Evolutionary conservation across 208 protist species (phyloP).

Genomic region (Trypanosoma theileri): DNA sequence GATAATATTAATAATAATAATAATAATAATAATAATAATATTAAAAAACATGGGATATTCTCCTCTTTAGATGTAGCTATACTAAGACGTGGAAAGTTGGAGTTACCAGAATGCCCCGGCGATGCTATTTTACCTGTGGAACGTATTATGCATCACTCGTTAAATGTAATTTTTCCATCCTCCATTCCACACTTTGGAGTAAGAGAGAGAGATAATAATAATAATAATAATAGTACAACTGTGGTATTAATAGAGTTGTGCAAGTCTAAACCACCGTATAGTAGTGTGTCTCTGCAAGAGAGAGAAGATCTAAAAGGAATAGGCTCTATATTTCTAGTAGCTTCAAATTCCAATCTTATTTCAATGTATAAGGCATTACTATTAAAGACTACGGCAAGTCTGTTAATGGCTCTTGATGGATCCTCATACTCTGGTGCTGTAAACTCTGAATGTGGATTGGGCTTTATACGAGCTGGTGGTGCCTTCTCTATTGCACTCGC

Average conservation of each 20-base stretch:
- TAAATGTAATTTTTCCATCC: constrained; percentile 5
- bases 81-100: constrained; percentile 21
- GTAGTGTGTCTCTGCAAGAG: not conserved
- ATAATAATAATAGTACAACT: not conserved
- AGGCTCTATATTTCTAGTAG: constrained; percentile 32
- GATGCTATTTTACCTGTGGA: constrained; percentile 5
- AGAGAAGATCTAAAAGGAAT: not conserved
- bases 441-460: constrained; percentile 3
- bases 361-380: constrained; percentile 25
- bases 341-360: constrained; percentile 28
- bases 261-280: too few species aligned
- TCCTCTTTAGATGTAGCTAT: constrained; percentile 16
- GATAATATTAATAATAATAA: not conserved
- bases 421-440: not conserved
- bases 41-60: not conserved
- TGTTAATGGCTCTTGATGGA: constrained; percentile 15
- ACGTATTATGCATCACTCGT: not conserved
- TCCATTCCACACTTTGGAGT: not conserved
- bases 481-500: constrained; percentile 42
- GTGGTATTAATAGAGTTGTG: constrained; percentile 18
- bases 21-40: not conserved
- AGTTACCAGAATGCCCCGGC: constrained; percentile 2
- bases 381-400: constrained; percentile 31
- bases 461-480: constrained; percentile 48
- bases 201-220: not conserved